These are phyloP conservation scores for Septoria linicola DNA, from an alignment of 2,329 filamentous ascomycete species.

Conservation along the genomic window DNA sequence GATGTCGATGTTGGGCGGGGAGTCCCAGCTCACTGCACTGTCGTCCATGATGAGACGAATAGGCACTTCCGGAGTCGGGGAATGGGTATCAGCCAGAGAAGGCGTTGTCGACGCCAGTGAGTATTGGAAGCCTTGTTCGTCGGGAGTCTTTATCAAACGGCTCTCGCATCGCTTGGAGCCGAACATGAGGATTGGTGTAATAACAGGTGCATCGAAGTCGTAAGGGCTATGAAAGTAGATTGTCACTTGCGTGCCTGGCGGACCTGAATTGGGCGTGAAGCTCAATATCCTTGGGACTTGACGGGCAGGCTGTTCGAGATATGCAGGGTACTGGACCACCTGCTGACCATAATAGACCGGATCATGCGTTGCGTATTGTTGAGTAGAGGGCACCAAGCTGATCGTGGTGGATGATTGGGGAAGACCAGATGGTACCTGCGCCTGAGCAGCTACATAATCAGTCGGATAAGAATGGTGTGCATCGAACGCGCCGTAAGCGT, in stretches of 20 bases:
- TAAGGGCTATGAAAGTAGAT: conserved; percentile 74
- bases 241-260: conserved; percentile 67
- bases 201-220: conserved; percentile 62
- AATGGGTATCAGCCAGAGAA: conserved; percentile 58
- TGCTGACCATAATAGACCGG: conserved; percentile 51
- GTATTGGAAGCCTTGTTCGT: conserved; percentile 65
- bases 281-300: conserved; percentile 65
- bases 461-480: conserved; percentile 50
- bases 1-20: conserved; percentile 52
- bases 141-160: conserved; percentile 59
- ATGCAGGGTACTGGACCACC: conserved; percentile 62
- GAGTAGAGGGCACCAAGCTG: conserved; percentile 44
- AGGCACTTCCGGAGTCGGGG: conserved; percentile 56
- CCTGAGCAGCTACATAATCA: conserved; percentile 51
- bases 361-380: conserved; percentile 52
- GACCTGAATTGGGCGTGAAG: conserved; percentile 67
- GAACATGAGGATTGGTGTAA: conserved; percentile 65
- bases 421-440: conserved; percentile 51
- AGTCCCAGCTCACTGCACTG: conserved; percentile 32
- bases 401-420: conserved; percentile 46
- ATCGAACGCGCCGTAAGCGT: conserved; percentile 49
- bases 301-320: conserved; percentile 62
- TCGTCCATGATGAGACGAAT: conserved; percentile 61
- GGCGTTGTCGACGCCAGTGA: conserved; percentile 71
- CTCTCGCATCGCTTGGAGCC: conserved; percentile 72